Evolutionary conservation across 1,284 basidiomycete species (phyloP).

Genomic region (Apiotrichum veenhuisii): DNA sequence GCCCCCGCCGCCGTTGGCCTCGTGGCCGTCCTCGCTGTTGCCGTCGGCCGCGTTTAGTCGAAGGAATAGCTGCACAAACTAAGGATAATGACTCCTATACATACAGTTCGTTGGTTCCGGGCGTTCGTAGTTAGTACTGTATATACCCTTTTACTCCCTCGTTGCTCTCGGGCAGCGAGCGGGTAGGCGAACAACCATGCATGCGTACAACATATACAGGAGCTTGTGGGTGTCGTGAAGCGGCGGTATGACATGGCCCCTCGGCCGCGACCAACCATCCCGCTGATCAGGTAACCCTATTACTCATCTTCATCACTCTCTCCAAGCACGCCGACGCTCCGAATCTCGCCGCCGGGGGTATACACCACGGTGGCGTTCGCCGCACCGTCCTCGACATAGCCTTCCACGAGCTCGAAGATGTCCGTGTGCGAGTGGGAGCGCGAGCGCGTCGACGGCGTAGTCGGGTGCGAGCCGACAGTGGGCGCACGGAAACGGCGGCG

Average conservation of each 20-base stretch:
- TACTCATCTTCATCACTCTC: constrained; percentile 26
- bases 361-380: constrained; percentile 48
- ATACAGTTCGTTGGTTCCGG: no score
- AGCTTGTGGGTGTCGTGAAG: no score
- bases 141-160: background rate
- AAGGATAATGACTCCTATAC: no score
- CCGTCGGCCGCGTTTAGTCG: no score
- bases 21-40: no score
- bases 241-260: no score
- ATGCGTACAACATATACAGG: constrained; percentile 2
- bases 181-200: background rate
- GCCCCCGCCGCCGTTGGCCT: no score
- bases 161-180: background rate
- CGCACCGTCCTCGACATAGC: constrained; percentile 45
- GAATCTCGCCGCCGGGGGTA: constrained; percentile 39
- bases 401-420: constrained; percentile 44
- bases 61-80: no score
- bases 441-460: constrained; percentile 35
- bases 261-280: no score
- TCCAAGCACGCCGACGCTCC: constrained; percentile 39
- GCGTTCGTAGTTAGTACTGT: background rate
- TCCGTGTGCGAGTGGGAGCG: constrained; percentile 44
- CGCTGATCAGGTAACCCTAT: background rate
- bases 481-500: constrained; percentile 31
- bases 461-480: constrained; percentile 20